Percentiles rank a stretch among this genome's conserved stretches.
Evolutionary conservation across 352 stramenopile genomes (phyloP).

Genomic region (Globisporangium lucens): DNA sequence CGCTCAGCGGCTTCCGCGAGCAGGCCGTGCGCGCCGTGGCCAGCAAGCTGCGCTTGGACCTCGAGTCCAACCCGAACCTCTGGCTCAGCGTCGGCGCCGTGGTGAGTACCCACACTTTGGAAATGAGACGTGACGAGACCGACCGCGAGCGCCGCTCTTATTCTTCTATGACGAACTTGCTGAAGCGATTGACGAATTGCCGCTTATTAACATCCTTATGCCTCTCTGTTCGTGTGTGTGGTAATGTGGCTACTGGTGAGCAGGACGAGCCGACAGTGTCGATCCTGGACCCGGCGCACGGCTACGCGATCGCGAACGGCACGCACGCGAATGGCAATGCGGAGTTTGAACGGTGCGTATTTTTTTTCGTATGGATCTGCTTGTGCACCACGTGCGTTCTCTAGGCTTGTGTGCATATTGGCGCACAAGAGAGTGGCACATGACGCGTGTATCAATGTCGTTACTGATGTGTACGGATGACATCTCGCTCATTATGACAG

Average conservation of each 20-base stretch:
- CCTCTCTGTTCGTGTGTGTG: neutral
- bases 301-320: constrained; percentile 47
- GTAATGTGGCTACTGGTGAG: neutral
- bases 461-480: neutral
- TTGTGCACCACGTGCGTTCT: neutral
- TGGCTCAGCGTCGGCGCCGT: constrained; percentile 78
- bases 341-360: constrained; percentile 38
- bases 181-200: neutral
- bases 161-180: constrained; percentile 6
- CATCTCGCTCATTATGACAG: neutral
- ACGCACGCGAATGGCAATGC: constrained; percentile 35
- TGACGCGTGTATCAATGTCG: neutral
- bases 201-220: neutral
- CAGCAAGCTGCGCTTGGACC: constrained; percentile 52
- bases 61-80: constrained; percentile 81
- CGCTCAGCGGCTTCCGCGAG: constrained; percentile 59
- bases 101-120: constrained; percentile 32
- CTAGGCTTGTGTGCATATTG: neutral
- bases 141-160: neutral
- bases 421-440: neutral
- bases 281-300: constrained; percentile 65
- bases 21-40: constrained; percentile 57
- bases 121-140: neutral
- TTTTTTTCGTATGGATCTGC: neutral
- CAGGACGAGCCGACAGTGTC: constrained; percentile 84